phyloP scores from a whole-genome alignment of 805 yeast genomes.

The Zygosaccharomyces gambellarensis region DNA sequence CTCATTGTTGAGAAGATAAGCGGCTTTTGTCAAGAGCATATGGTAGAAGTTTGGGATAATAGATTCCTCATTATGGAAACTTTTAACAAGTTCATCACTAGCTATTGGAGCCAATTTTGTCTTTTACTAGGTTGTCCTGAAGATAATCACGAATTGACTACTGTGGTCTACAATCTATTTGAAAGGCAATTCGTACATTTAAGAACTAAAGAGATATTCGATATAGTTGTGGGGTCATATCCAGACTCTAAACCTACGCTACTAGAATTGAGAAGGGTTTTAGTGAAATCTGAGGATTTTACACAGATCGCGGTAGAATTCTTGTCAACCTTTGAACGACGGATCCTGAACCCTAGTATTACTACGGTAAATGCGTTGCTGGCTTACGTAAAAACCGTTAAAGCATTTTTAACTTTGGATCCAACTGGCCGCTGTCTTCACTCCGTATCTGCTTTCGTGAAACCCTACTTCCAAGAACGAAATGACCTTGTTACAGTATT shows the following conservation, averaged over 20 bases:
- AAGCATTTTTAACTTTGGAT: constrained; percentile 70
- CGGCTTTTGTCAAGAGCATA: constrained; percentile 16
- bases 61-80: constrained; percentile 26
- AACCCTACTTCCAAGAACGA: constrained; percentile 65
- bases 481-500: constrained; percentile 66
- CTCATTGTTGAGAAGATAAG: constrained; percentile 19
- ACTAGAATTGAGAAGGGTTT: constrained; percentile 53
- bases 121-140: constrained; percentile 22
- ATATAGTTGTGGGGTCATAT: constrained; percentile 45
- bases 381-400: constrained; percentile 65
- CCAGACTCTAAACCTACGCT: constrained; percentile 53
- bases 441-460: constrained; percentile 69
- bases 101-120: constrained; percentile 26
- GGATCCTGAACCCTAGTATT: constrained; percentile 70
- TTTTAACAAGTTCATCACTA: constrained; percentile 25
- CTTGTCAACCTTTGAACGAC: constrained; percentile 19
- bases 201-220: constrained; percentile 55
- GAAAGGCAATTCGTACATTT: constrained; percentile 32
- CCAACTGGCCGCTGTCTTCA: constrained; percentile 82
- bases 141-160: constrained; percentile 28
- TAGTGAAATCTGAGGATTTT: constrained; percentile 35
- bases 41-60: constrained; percentile 18
- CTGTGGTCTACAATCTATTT: constrained; percentile 23
- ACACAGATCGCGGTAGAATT: constrained; percentile 17
- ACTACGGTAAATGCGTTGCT: constrained; percentile 69